phyloP scores from a whole-genome alignment of 1,284 basidiomycete species.

The Puccinia polysora region DNA sequence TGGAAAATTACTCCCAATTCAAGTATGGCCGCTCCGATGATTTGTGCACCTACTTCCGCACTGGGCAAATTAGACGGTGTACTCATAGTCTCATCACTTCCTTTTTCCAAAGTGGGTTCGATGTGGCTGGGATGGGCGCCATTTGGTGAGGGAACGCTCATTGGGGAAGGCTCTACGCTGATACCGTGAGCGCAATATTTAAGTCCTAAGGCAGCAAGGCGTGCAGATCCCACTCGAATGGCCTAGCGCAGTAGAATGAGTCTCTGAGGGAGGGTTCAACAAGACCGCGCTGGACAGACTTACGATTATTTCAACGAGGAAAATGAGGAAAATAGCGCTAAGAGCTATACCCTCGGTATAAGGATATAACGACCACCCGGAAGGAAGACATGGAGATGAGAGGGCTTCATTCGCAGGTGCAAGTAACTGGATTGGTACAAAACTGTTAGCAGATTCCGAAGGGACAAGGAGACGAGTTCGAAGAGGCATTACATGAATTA shows the following conservation, averaged over 20 bases:
- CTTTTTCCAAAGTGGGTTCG: not conserved
- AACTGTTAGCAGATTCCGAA: not conserved
- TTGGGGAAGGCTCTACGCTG: conserved; percentile 6
- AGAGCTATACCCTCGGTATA: conserved; percentile 51
- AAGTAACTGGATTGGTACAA: conserved; percentile 56
- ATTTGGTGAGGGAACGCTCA: conserved; percentile 45
- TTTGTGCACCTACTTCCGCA: conserved; percentile 63
- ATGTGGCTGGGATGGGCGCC: not conserved
- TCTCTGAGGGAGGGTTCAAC: not conserved
- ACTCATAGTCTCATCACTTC: conserved; percentile 1
- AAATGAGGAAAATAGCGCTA: conserved; percentile 46
- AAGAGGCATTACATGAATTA: conserved; percentile 53
- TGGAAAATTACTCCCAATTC: conserved; percentile 90
- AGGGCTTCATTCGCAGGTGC: conserved; percentile 70
- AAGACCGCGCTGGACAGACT: not conserved
- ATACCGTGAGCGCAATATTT: conserved; percentile 30
- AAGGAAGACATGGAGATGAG: conserved; percentile 65
- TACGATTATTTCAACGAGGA: conserved; percentile 51
- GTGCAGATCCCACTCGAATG: conserved; percentile 48
- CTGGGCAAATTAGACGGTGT: conserved; percentile 41
- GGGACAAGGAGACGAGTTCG: no score
- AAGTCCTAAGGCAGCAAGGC: conserved; percentile 46
- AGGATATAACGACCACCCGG: conserved; percentile 66
- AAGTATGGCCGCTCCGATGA: conserved; percentile 77
- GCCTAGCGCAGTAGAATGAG: conserved; percentile 54